These are phyloP conservation scores for Zygoascus flipseniorum DNA, from an alignment of 805 yeast genomes.

Conservation along the genomic window DNA sequence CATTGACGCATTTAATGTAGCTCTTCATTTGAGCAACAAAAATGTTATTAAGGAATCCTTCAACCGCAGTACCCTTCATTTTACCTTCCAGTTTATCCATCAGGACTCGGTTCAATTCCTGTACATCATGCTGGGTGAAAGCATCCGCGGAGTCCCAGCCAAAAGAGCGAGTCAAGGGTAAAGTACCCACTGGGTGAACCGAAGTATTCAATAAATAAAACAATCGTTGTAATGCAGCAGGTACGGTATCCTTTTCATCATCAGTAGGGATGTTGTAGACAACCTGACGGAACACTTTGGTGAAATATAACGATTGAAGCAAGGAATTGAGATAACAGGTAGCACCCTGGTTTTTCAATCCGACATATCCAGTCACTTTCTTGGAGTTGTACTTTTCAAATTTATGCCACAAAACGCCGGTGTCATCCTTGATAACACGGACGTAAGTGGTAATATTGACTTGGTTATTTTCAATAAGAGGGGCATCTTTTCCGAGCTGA, in stretches of 20 bases:
- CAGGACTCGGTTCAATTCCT: conserved; percentile 86
- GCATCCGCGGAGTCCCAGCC: conserved; percentile 98
- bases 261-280: conserved; percentile 88
- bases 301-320: conserved; percentile 82
- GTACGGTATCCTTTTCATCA: conserved; percentile 54
- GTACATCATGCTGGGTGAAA: conserved; percentile 96
- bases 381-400: conserved; percentile 74
- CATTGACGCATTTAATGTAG: conserved; percentile 84
- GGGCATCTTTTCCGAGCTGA: conserved; percentile 30
- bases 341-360: conserved; percentile 94
- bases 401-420: conserved; percentile 92
- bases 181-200: conserved; percentile 68
- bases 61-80: conserved; percentile 83
- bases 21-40: conserved; percentile 98
- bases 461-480: conserved; percentile 43
- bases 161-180: conserved; percentile 80
- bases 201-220: conserved; percentile 76
- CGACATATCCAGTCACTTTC: conserved; percentile 81
- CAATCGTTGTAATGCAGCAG: conserved; percentile 78
- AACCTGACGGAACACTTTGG: conserved; percentile 69
- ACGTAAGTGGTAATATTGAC: conserved; percentile 72
- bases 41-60: conserved; percentile 63
- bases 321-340: conserved; percentile 93
- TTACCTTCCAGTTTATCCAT: conserved; percentile 89
- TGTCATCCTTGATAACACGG: conserved; percentile 72